Conservation (phyloP, 2,329 filamentous ascomycete species). For the Ilyonectria robusta region DNA sequence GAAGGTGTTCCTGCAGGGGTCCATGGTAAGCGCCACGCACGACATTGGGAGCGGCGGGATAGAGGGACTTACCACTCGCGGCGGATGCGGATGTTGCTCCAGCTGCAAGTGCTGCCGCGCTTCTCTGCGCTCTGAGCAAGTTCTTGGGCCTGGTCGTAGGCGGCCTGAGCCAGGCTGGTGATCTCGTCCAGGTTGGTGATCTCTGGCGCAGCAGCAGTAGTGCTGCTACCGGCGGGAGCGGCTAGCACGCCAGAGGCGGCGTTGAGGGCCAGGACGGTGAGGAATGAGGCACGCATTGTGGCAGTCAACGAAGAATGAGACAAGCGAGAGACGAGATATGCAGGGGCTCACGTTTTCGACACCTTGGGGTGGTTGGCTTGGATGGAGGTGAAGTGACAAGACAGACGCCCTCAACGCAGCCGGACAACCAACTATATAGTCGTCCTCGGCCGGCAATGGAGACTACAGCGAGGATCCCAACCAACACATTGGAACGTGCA, state of each 20-base stretch:
- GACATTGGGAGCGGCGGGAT: background rate
- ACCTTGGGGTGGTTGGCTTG: conserved; percentile 23
- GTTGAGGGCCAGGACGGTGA: conserved; percentile 42
- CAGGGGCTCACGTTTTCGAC: conserved; percentile 31
- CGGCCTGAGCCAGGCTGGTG: conserved; percentile 39
- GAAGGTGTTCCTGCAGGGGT: conserved; percentile 41
- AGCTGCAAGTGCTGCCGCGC: conserved; percentile 44
- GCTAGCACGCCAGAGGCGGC: conserved; percentile 40
- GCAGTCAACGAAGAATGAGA: conserved; percentile 22
- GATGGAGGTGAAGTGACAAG: conserved; percentile 17
- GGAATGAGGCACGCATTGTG: conserved; percentile 40
- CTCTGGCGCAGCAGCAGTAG: conserved; percentile 35
- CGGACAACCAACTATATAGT: conserved; percentile 27
- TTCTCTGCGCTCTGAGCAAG: conserved; percentile 36
- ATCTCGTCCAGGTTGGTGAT: conserved; percentile 40
- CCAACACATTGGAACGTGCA: background rate
- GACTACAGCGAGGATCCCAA: background rate
- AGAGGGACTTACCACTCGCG: conserved; percentile 48
- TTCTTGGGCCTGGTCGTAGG: conserved; percentile 44
- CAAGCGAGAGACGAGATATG: conserved; percentile 13
- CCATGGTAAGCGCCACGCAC: background rate
- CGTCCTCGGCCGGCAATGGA: background rate
- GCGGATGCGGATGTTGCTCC: conserved; percentile 50
- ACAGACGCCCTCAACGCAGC: background rate
- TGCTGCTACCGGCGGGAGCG: conserved; percentile 31